Percentiles rank a stretch among this genome's conserved stretches.
Evolutionary conservation across 768 basidiomycete species (phyloP).

Genomic region (Royoungia palumana): DNA sequence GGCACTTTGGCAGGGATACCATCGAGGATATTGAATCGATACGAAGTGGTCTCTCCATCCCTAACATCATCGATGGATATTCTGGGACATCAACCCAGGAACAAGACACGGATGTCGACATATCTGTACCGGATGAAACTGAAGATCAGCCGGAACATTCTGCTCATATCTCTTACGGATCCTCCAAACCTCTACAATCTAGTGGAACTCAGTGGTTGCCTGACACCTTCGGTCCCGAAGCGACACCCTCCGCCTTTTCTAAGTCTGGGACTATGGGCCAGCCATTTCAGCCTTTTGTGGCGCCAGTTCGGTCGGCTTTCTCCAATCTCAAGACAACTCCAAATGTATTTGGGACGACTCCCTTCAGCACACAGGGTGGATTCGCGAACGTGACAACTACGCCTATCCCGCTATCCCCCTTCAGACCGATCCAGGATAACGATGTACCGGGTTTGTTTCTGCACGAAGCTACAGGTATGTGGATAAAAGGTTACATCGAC

Average conservation of each 20-base stretch:
- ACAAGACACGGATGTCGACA: slow-evolving; percentile 26
- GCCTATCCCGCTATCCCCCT: slow-evolving; percentile 2
- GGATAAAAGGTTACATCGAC: not conserved
- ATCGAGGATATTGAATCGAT: slow-evolving; percentile 73
- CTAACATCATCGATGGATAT: slow-evolving; percentile 70
- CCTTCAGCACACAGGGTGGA: slow-evolving; percentile 15
- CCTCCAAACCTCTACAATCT: slow-evolving; percentile 20
- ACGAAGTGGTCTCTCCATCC: slow-evolving; percentile 50
- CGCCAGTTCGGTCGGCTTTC: slow-evolving; percentile 30
- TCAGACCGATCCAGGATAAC: slow-evolving; percentile 3
- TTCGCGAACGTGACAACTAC: slow-evolving; percentile 4
- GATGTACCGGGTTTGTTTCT: not conserved
- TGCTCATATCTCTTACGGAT: not conserved
- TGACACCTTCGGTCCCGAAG: slow-evolving; percentile 30
- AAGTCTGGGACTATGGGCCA: slow-evolving; percentile 4
- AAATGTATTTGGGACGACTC: slow-evolving; percentile 32
- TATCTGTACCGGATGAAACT: slow-evolving; percentile 19
- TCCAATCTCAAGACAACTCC: slow-evolving; percentile 31
- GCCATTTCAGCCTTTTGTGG: slow-evolving; percentile 14
- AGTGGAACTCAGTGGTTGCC: slow-evolving; percentile 32
- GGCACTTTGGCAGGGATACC: slow-evolving; percentile 79
- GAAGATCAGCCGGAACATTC: slow-evolving; percentile 13
- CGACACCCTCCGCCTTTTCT: slow-evolving; percentile 25
- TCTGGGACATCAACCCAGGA: slow-evolving; percentile 26
- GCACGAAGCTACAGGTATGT: slow-evolving; percentile 14